phyloP scores from a whole-genome alignment of 1,284 basidiomycete species.

The Tylopilus orsonianus region DNA sequence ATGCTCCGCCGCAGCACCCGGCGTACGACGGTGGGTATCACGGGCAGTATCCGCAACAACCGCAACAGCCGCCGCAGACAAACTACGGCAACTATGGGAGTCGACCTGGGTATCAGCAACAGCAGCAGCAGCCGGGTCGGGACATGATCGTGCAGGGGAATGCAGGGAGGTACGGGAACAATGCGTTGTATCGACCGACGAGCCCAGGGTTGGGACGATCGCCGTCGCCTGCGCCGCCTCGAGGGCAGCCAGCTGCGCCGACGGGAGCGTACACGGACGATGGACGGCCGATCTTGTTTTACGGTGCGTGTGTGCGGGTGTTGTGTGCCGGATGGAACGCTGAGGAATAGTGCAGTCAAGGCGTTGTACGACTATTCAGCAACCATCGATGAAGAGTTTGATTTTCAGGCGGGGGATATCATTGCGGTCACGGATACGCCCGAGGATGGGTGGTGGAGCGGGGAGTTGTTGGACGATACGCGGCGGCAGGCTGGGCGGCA shows the following conservation, averaged over 20 bases:
- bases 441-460: slow-evolving; percentile 95
- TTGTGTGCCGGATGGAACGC: background rate
- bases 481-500: slow-evolving; percentile 76
- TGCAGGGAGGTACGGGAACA: slow-evolving; percentile 12
- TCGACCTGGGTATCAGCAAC: slow-evolving; percentile 11
- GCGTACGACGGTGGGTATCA: slow-evolving; percentile 22
- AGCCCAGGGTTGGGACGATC: slow-evolving; percentile 31
- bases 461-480: slow-evolving; percentile 81
- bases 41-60: slow-evolving; percentile 11
- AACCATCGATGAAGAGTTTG: slow-evolving; percentile 85
- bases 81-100: slow-evolving; percentile 16
- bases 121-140: slow-evolving; percentile 11
- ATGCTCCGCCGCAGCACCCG: slow-evolving; percentile 8
- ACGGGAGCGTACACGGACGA: slow-evolving; percentile 76
- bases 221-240: slow-evolving; percentile 40
- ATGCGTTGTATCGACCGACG: slow-evolving; percentile 18
- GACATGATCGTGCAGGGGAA: background rate
- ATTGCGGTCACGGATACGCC: slow-evolving; percentile 91
- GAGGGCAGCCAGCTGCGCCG: slow-evolving; percentile 38
- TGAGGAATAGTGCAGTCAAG: slow-evolving; percentile 56
- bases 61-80: slow-evolving; percentile 12
- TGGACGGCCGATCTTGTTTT: slow-evolving; percentile 79
- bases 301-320: slow-evolving; percentile 48
- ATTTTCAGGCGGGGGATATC: slow-evolving; percentile 89
- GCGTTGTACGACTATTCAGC: slow-evolving; percentile 92